These are phyloP conservation scores for Suillus luteus DNA, from an alignment of 768 basidiomycete genomes.

Conservation along the genomic window DNA sequence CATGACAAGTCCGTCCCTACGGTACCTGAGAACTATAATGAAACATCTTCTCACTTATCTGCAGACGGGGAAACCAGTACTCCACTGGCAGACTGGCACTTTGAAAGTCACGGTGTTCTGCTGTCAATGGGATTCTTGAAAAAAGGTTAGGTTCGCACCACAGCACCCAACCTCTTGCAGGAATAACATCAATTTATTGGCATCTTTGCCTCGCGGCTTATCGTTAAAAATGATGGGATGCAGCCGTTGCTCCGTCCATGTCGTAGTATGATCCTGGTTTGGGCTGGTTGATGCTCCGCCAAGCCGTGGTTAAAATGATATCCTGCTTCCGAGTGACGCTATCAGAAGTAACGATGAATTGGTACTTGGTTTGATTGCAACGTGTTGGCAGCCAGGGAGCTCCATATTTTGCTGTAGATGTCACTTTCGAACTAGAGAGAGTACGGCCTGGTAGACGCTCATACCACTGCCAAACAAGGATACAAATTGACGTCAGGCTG, in stretches of 20 bases:
- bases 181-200: not conserved
- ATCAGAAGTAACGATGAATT: not conserved
- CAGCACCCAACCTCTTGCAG: not conserved
- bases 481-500: constrained; percentile 5
- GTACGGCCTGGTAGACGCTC: not conserved
- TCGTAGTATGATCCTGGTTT: not conserved
- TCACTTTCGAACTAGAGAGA: not conserved
- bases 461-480: constrained; percentile 6
- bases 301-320: not conserved
- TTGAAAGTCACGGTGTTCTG: not conserved
- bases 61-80: not conserved
- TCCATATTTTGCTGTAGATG: constrained; percentile 1
- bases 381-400: not conserved
- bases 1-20: not conserved
- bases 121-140: not conserved
- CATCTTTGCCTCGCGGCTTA: constrained; percentile 3
- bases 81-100: not conserved
- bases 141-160: constrained; percentile 8
- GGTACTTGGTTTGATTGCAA: not conserved
- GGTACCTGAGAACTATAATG: not conserved
- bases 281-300: constrained; percentile 1
- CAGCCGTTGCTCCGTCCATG: not conserved
- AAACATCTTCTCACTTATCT: not conserved
- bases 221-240: not conserved
- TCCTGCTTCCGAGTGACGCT: not conserved